phyloP scores from a whole-genome alignment of 2,329 filamentous ascomycete genomes.

The Aspergillus thermomutatus region DNA sequence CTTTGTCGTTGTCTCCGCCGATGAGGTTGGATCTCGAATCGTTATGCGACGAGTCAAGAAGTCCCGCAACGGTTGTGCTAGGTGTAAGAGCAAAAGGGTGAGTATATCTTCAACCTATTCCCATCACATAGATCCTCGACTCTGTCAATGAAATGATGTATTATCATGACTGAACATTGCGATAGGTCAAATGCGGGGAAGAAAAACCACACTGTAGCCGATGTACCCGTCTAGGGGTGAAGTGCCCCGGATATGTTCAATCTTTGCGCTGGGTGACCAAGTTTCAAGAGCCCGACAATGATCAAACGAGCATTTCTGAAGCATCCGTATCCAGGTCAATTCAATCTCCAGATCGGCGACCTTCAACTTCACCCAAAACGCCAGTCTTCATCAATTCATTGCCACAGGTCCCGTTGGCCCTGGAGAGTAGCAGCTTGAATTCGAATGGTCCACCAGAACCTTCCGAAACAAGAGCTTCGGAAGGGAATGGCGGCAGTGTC shows the following conservation, averaged over 20 bases:
- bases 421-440: conserved; percentile 7
- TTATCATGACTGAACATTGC: background rate
- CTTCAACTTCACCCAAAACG: background rate
- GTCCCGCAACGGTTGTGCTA: conserved; percentile 41
- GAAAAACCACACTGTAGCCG: conserved; percentile 37
- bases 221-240: conserved; percentile 36
- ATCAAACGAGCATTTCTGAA: conserved; percentile 4
- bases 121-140: background rate
- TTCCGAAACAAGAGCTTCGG: conserved; percentile 7
- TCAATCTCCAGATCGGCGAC: background rate
- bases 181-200: conserved; percentile 40
- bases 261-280: conserved; percentile 39
- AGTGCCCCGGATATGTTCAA: conserved; percentile 37
- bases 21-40: conserved; percentile 41
- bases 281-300: conserved; percentile 14
- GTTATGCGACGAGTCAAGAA: conserved; percentile 43
- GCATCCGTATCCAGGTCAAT: conserved; percentile 1
- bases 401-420: conserved; percentile 7
- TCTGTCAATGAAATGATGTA: background rate
- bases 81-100: conserved; percentile 41
- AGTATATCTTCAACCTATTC: conserved; percentile 7
- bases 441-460: background rate
- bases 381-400: conserved; percentile 6
- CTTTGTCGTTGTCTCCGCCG: conserved; percentile 38
- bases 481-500: conserved; percentile 14